Evolutionary conservation across 345 rosid species (phyloP).

Genomic region (Citrus australasica): DNA sequence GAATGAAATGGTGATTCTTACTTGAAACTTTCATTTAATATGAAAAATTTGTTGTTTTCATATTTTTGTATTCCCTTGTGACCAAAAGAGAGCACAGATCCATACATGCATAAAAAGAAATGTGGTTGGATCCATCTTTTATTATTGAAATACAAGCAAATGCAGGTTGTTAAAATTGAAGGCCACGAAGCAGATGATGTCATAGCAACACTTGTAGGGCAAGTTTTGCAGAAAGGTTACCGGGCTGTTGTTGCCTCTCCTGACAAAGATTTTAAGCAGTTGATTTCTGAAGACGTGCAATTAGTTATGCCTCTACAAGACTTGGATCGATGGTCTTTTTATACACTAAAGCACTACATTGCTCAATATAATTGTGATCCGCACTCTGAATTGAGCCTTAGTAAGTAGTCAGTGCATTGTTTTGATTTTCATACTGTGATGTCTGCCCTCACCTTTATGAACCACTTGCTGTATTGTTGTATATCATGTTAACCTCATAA

Average conservation of each 20-base stretch:
- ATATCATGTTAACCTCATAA: background rate
- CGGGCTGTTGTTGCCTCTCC: slow-evolving; percentile 83
- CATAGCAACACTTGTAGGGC: slow-evolving; percentile 71
- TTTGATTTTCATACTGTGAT: background rate
- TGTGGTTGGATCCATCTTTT: background rate
- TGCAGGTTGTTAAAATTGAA: slow-evolving; percentile 67
- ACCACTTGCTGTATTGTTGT: background rate
- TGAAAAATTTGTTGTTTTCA: background rate
- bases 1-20: background rate
- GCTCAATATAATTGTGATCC: slow-evolving; percentile 88
- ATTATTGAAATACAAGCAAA: slow-evolving; percentile 3
- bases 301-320: slow-evolving; percentile 78
- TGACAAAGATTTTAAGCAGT: slow-evolving; percentile 95
- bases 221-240: slow-evolving; percentile 63
- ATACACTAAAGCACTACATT: slow-evolving; percentile 70
- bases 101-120: background rate
- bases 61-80: background rate
- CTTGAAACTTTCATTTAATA: background rate
- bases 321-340: slow-evolving; percentile 83
- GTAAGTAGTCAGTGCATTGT: slow-evolving; percentile 39
- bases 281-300: slow-evolving; percentile 87
- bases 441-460: background rate
- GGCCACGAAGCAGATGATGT: slow-evolving; percentile 95
- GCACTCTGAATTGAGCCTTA: slow-evolving; percentile 74
- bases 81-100: background rate